phyloP scores from a whole-genome alignment of 352 stramenopile genomes.

The Saprolegnia diclina region DNA sequence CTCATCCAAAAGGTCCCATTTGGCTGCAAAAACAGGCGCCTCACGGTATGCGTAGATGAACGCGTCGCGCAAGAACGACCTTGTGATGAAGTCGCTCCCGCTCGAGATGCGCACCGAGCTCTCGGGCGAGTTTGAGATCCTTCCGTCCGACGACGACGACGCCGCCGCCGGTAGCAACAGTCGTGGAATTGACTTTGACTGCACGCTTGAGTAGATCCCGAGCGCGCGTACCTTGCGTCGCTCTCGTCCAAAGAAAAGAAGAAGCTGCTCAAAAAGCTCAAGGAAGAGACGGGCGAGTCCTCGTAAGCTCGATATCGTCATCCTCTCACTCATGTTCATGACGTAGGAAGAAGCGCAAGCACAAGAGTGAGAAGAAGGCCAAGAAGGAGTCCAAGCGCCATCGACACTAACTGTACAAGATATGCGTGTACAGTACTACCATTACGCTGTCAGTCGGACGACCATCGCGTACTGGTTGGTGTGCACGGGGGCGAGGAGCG shows the following conservation, averaged over 20 bases:
- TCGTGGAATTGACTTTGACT: conserved; percentile 8
- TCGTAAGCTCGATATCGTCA: not conserved
- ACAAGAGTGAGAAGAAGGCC: conserved; percentile 31
- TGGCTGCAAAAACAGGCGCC: not conserved
- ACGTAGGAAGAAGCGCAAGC: conserved; percentile 32
- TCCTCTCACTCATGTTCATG: conserved; percentile 26
- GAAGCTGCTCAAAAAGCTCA: conserved; percentile 49
- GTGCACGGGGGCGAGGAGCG: conserved; percentile 12
- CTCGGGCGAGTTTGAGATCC: conserved; percentile 50
- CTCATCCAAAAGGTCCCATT: conserved; percentile 42
- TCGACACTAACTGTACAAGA: not conserved
- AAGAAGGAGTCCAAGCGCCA: conserved; percentile 27
- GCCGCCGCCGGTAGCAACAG: conserved; percentile 2
- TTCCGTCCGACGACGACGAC: conserved; percentile 60
- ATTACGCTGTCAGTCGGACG: not conserved
- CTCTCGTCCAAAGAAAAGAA: conserved; percentile 70
- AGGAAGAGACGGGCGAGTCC: conserved; percentile 34
- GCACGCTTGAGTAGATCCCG: conserved; percentile 34
- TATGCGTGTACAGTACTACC: no score
- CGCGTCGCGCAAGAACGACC: conserved; percentile 42
- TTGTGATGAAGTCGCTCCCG: conserved; percentile 57
- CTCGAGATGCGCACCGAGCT: conserved; percentile 28
- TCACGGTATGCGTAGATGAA: conserved; percentile 28
- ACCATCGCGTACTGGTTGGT: conserved; percentile 20
- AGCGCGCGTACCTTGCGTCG: conserved; percentile 46